Evolutionary conservation across 768 basidiomycete species (phyloP), one percentile per base, ranked within the genome.

Genomic region (Naganishia vishniacii): DNA sequence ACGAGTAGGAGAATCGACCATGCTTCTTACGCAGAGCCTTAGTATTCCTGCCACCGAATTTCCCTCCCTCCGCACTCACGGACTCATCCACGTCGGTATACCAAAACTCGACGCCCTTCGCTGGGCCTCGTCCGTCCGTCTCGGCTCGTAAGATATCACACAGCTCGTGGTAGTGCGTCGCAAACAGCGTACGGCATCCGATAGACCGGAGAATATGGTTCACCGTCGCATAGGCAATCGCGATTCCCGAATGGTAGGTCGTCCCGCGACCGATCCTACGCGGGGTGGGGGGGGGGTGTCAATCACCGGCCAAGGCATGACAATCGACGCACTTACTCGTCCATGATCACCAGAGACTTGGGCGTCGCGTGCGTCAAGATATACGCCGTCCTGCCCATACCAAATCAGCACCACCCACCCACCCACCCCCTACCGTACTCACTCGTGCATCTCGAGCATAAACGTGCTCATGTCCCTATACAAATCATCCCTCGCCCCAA

Each of bases 141-240:
- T 59, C 48, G 11, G n/a, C 34, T n/a, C 23, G 81, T 74, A 98
- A 80, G 83, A 97, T 85, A 65, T 88, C 85, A 1, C 88, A 86
- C 23, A 98, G 78, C 73, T 97, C 92, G 75, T 98, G 93, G 73
- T 95, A 97, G 78, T 99, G 94, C n/a, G 94, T 99, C 7, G 94
- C 94, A 72, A 98, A 99, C 31, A 99, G 80, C n/a, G 89, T 82
- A 18, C 91, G 84, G 72, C 88, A 90, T 70, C 89, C 89, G 31
- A 83, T 82, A 37, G 83, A 79, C 41, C 85, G 78, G 20, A 97
- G 82, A n/a, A 77, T 72, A 75, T 97, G 86, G 70, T 93, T 86
- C 34, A 93, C 81, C 2, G 90, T 85, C 6, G 90, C 89, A 72
- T 91, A 97, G 18, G 95, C 93, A 56, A 98, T 89, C 0, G 94